These are phyloP conservation scores for Xylaria sp. DNA, from an alignment of 2,329 filamentous ascomycete genomes.

Conservation along the genomic window DNA sequence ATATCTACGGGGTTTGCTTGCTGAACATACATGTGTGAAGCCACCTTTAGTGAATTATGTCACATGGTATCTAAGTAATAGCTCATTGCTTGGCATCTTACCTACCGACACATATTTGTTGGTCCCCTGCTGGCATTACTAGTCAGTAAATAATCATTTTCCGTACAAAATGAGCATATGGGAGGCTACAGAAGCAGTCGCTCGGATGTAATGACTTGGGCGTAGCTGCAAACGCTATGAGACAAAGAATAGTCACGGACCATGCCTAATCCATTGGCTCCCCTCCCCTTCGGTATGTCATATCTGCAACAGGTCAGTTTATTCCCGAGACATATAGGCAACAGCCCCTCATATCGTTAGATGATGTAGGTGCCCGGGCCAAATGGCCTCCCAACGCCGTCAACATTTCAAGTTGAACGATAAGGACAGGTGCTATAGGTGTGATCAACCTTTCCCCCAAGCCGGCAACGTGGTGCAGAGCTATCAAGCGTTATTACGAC, in stretches of 20 bases:
- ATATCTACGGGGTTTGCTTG: neutral
- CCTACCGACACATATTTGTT: neutral
- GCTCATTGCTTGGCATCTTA: neutral
- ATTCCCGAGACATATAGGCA: constrained; percentile 35
- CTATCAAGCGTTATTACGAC: constrained; percentile 1
- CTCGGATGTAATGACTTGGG: constrained; percentile 2
- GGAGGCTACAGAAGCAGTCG: neutral
- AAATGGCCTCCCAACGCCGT: neutral
- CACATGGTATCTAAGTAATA: neutral
- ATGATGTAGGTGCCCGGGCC: neutral
- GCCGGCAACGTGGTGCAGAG: neutral
- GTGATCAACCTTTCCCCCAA: neutral
- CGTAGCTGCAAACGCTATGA: constrained; percentile 35
- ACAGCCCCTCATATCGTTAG: neutral
- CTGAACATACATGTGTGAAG: neutral
- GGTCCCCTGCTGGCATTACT: neutral
- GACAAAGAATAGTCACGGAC: constrained; percentile 31
- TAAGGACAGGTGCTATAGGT: neutral
- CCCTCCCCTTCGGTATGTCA: constrained; percentile 14
- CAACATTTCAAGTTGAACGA: neutral
- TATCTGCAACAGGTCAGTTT: constrained; percentile 26
- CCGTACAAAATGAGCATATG: neutral
- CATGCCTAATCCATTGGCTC: constrained; percentile 19
- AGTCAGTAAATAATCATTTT: neutral
- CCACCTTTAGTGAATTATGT: neutral